Evolutionary conservation across 768 basidiomycete genomes (phyloP), one percentile per base, ranked within the genome.

Genomic region (Suillus lakei): DNA sequence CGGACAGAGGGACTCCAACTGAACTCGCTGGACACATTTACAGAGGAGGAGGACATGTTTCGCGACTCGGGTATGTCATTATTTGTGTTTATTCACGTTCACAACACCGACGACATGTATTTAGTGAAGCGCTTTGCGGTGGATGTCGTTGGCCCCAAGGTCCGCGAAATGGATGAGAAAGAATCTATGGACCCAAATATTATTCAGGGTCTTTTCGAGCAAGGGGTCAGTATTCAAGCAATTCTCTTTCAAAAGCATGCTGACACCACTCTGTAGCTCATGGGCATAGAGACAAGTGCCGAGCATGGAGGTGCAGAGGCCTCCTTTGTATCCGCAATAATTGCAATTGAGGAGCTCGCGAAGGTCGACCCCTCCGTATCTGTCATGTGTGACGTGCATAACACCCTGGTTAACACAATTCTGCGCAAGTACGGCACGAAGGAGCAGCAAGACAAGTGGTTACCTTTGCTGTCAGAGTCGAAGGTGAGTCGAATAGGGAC

Each of bases 141-240:
- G 60, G 96, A 99, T 60, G 90, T 97, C 34, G 87, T 99, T 23
- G 92, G 80, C 4, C 98, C 98, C 56, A 93, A 90, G 77, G 96
- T 98, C 64, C 86, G 89, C 26, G 95, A 96, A 77, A 99, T 99
- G 98, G 98, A 99, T 73, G 98, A 99, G 84, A 92, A 90, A 63
- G 97, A 99, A 79, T 80, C 77, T 64, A 99, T 99, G 97, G 96
- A 98, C 74, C 88, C 93, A 1, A 84, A 80, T 0, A 76, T 99
- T 67, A 93, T 99, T 73, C 83, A 91, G 71, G 94, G 89, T 0
- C 84, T 98, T 15, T 99, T 98, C 67, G 95, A 98, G 59, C 95
- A 98, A 79, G 98, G 98, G 21, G 95, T 97, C 74, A 71, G 92
- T 15, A 16, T 13, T 44, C 34, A 16, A 10, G 23, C 43, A 16